Base-by-base conservation (phyloP, 306 rosid species). In the Casuarina cunninghamiana region DNA sequence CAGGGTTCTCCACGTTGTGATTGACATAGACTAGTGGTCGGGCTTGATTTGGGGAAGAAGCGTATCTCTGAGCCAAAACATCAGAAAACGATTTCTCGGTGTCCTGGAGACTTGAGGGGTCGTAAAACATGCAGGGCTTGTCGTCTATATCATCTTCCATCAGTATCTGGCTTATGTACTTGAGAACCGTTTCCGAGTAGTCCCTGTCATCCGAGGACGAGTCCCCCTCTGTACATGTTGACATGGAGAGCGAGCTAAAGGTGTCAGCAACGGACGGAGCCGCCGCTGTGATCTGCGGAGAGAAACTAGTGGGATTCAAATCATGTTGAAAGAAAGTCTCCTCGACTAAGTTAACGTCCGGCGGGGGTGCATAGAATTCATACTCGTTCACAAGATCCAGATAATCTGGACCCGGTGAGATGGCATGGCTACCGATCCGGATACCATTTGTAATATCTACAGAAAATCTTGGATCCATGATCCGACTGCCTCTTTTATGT, bases 401-500 rank as follows among this genome's bases (percentile, higher is more conserved):
- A 75, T 45, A 78, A 11, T 66, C 16, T 13, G 81, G 71, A 75
- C 37, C 60, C 42, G 83, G 79, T 10, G 75, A 73, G n/a, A 63
- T 50, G 55, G 53, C 8, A 1, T 63, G 53, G 3, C 19, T 35
- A 11, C 72, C 66, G 44, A 60, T 1, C 35, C 15, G 11, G n/a
- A 65, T 62, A 17, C 72, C 86, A 35, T 79, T 71, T 61, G 74
- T 13, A 77, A 50, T 81, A 79, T 73, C 84, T 65, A 84, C 85
- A 9, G 5, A 19, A 79, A 62, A 63, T 71, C 62, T n/a, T 68
- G 80, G 85, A 81, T 81, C 88, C 88, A 84, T 84, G 37, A 42
- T 57, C 32, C 17, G 21, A 53, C 60, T 5, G 26, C 17, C 21
- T 53, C 26, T 53, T 53, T 53, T 17, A 16, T 53, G 58, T 53